Conservation (phyloP, 495 filamentous ascomycete species). For the Annulohypoxylon stygium region DNA sequence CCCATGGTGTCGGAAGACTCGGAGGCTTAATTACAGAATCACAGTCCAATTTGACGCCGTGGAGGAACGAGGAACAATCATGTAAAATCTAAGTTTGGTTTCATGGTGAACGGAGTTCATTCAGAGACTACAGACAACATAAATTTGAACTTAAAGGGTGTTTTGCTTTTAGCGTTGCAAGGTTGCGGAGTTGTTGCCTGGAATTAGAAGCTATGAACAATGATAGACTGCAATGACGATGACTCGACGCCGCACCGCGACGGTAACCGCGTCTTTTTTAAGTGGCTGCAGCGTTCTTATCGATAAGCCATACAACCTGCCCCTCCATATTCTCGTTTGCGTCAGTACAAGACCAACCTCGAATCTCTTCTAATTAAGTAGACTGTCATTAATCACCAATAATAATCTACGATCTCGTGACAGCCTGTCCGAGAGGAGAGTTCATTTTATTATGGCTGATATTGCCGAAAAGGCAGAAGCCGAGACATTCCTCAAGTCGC, state of each 20-base stretch:
- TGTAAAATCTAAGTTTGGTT: slow-evolving; percentile 5
- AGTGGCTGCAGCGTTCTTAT: slow-evolving; percentile 28
- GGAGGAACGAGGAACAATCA: slow-evolving; percentile 13
- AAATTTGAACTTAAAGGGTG: background rate
- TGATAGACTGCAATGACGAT: slow-evolving; percentile 33
- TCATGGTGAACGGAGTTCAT: slow-evolving; percentile 17
- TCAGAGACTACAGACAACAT: background rate
- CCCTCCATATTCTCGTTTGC: background rate
- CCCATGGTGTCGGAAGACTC: slow-evolving; percentile 73
- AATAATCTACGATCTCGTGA: background rate
- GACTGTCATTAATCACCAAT: background rate
- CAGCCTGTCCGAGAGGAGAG: too few relatives aligned
- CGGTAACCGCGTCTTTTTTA: slow-evolving; percentile 15
- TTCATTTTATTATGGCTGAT: slow-evolving; percentile 18
- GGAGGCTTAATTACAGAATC: slow-evolving; percentile 19
- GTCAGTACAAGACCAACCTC: background rate
- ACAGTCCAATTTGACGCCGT: slow-evolving; percentile 29
- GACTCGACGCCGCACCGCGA: slow-evolving; percentile 42
- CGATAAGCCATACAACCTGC: slow-evolving; percentile 34
- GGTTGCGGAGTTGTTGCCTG: slow-evolving; percentile 27
- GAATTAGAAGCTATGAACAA: slow-evolving; percentile 5
- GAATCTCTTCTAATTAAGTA: background rate
- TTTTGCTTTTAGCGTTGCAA: background rate
- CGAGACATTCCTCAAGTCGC: slow-evolving; percentile 59
- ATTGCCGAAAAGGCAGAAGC: slow-evolving; percentile 52